phyloP scores from a whole-genome alignment of 768 basidiomycete species.

The Agaricus subrufescens region DNA sequence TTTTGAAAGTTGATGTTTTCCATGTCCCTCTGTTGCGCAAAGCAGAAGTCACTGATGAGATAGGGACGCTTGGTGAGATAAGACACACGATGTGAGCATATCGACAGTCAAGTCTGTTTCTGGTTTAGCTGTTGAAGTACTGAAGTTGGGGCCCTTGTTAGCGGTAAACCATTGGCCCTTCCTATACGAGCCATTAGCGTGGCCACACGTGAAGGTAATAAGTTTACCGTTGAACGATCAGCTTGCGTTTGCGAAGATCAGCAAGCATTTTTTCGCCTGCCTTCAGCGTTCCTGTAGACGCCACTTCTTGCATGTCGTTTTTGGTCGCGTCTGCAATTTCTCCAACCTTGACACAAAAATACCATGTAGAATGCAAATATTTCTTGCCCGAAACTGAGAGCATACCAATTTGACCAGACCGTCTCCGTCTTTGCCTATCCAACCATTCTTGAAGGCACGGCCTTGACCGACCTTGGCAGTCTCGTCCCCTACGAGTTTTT shows the following conservation, averaged over 20 bases:
- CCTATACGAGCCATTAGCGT: constrained; percentile 36
- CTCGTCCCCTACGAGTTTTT: constrained; percentile 78
- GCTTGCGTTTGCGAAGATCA: constrained; percentile 89
- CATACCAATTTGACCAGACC: constrained; percentile 82
- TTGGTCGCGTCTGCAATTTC: constrained; percentile 73
- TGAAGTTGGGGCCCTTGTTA: constrained; percentile 79
- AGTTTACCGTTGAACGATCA: constrained; percentile 73
- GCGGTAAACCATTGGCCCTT: constrained; percentile 96
- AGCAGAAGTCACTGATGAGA: constrained; percentile 8
- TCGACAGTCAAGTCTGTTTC: constrained; percentile 97
- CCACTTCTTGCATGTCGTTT: constrained; percentile 68
- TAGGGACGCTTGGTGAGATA: not conserved
- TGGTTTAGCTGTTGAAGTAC: constrained; percentile 85
- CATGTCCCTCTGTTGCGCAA: constrained; percentile 69
- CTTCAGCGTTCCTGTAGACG: constrained; percentile 64
- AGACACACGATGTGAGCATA: constrained; percentile 83
- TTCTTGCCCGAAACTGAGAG: not conserved
- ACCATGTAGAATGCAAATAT: constrained; percentile 10
- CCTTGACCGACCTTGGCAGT: constrained; percentile 91
- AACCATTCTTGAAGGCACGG: constrained; percentile 94
- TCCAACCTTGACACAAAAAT: constrained; percentile 38
- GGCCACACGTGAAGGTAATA: not conserved
- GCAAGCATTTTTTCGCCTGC: constrained; percentile 78
- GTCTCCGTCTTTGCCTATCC: constrained; percentile 89
- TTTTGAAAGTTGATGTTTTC: constrained; percentile 93